Percentiles rank a stretch among this genome's conserved stretches.
These are phyloP conservation scores for Rossbeevera mucosa DNA, from an alignment of 768 basidiomycete species.

Conservation along the genomic window DNA sequence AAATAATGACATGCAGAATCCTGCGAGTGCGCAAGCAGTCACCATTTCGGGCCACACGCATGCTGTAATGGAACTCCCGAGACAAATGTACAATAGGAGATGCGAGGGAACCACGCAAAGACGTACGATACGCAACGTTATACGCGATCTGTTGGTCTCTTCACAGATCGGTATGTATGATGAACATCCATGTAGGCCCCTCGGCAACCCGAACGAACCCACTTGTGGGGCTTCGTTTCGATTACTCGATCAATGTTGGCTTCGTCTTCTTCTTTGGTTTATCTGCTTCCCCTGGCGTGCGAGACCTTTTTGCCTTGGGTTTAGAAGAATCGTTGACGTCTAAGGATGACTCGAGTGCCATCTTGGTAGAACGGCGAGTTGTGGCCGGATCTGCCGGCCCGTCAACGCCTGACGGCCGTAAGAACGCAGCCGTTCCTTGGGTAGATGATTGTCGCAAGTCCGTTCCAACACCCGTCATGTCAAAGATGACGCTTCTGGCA, in stretches of 20 bases:
- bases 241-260: constrained; percentile 23
- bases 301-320: constrained; percentile 22
- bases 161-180: constrained; percentile 16
- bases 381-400: constrained; percentile 12
- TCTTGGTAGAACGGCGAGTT: constrained; percentile 5
- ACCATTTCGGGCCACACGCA: constrained; percentile 9
- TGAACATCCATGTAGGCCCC: constrained; percentile 7
- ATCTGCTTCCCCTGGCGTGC: constrained; percentile 14
- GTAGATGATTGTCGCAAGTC: constrained; percentile 39
- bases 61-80: constrained; percentile 23
- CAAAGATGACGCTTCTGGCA: constrained; percentile 44
- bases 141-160: constrained; percentile 10
- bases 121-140: constrained; percentile 21
- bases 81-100: constrained; percentile 8
- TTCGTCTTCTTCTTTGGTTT: constrained; percentile 25
- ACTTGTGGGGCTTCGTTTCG: constrained; percentile 9
- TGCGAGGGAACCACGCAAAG: constrained; percentile 3
- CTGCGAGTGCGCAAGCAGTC: constrained; percentile 10
- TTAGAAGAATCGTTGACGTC: constrained; percentile 6
- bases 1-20: constrained; percentile 19
- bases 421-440: constrained; percentile 8
- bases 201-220: constrained; percentile 17
- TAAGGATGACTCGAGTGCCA: constrained; percentile 3
- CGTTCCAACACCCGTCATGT: constrained; percentile 44
- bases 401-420: constrained; percentile 23